A percentile compares a stretch with the other conserved stretches of the same genome.
Evolutionary conservation across 352 stramenopile genomes (phyloP).

Genomic region (Pythium utonaiense): DNA sequence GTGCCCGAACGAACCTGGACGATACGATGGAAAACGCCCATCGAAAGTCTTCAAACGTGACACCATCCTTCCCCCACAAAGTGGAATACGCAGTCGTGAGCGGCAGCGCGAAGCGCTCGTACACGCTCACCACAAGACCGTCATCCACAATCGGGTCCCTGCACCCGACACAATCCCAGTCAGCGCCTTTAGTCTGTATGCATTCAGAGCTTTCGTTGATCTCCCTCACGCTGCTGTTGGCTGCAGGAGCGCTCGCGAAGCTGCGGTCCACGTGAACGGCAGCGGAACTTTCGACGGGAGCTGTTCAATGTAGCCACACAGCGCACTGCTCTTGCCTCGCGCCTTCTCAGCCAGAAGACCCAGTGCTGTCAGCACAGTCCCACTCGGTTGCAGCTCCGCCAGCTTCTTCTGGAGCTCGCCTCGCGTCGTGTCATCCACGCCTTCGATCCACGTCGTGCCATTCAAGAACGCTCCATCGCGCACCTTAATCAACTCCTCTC

Average conservation of each 20-base stretch:
- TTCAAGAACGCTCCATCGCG: constrained; percentile 39
- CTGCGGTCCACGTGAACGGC: constrained; percentile 41
- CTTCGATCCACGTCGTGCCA: constrained; percentile 40
- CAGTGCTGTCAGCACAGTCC: constrained; percentile 42
- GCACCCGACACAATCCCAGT: not conserved
- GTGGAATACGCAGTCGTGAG: constrained; percentile 34
- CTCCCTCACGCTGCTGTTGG: constrained; percentile 41
- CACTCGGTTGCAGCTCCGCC: constrained; percentile 33
- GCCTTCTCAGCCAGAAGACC: constrained; percentile 44
- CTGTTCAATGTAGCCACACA: constrained; percentile 59
- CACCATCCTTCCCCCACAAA: constrained; percentile 33
- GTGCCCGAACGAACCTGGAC: constrained; percentile 34
- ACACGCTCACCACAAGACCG: constrained; percentile 52
- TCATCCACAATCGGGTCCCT: constrained; percentile 51
- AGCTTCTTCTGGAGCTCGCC: constrained; percentile 30
- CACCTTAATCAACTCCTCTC: constrained; percentile 42
- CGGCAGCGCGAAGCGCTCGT: constrained; percentile 30
- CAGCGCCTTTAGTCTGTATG: too few relatives aligned
- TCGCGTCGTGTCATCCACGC: not conserved
- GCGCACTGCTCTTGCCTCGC: constrained; percentile 32
- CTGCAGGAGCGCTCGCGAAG: constrained; percentile 33
- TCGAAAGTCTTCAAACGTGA: constrained; percentile 43
- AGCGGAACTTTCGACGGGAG: constrained; percentile 44
- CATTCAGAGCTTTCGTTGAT: not conserved
- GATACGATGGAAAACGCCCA: constrained; percentile 74